Evolutionary conservation across 441 rosid species (phyloP).

Genomic region (Pelargonium australe): DNA sequence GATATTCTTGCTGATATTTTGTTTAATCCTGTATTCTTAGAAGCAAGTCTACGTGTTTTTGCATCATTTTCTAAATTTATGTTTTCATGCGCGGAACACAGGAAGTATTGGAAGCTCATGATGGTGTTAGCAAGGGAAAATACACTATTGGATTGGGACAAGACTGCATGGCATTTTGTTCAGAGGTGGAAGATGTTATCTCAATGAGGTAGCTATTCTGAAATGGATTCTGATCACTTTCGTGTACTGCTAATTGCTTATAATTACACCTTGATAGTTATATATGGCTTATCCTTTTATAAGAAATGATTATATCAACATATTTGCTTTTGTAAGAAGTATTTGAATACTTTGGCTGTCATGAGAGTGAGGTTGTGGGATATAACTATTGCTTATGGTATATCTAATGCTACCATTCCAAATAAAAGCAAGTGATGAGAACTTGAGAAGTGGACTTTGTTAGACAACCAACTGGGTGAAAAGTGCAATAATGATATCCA

Average conservation of each 20-base stretch:
- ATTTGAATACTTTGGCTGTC: neutral
- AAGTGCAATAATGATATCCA: too few relatives aligned
- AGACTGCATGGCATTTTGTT: slow-evolving; percentile 92
- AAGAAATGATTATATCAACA: neutral
- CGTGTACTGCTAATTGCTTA: slow-evolving; percentile 4
- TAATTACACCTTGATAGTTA: neutral
- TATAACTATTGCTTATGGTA: neutral
- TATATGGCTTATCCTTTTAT: neutral
- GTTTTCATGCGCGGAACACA: slow-evolving; percentile 22
- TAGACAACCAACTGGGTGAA: too few relatives aligned
- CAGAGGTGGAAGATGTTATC: slow-evolving; percentile 98
- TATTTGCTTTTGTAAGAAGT: neutral
- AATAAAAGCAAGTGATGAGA: neutral
- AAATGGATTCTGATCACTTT: neutral
- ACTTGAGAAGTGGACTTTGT: neutral
- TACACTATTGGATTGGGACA: slow-evolving; percentile 98
- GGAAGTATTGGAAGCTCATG: slow-evolving; percentile 92
- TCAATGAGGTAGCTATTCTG: slow-evolving; percentile 70
- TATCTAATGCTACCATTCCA: slow-evolving; percentile 1
- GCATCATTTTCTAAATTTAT: neutral
- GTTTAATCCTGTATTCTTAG: neutral
- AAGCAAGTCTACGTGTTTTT: neutral
- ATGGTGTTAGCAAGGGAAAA: slow-evolving; percentile 93
- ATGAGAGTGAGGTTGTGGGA: neutral
- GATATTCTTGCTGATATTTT: neutral